Evolutionary conservation across 768 basidiomycete species (phyloP).

Genomic region (Tricholoma sp.): DNA sequence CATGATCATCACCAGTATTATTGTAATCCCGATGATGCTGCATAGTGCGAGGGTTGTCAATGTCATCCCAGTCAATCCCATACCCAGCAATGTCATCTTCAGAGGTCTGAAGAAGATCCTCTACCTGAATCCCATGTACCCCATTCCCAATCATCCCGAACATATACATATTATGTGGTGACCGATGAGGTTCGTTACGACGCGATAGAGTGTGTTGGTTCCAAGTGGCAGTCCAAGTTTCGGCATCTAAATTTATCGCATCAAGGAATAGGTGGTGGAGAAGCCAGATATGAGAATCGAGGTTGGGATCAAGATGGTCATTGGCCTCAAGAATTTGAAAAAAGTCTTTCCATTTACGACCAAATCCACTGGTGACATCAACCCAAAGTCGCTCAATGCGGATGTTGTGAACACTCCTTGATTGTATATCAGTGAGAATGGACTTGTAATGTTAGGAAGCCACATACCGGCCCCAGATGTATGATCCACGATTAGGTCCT

Average conservation of each 20-base stretch:
- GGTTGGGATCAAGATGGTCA: constrained; percentile 20
- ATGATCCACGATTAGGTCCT: constrained; percentile 24
- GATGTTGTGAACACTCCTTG: constrained; percentile 36
- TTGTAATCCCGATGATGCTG: constrained; percentile 13
- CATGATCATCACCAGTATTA: neutral
- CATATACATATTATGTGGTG: constrained; percentile 24
- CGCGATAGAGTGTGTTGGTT: constrained; percentile 27
- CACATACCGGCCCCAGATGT: constrained; percentile 32
- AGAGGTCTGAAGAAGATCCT: neutral
- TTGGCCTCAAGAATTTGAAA: constrained; percentile 29
- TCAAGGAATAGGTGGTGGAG: constrained; percentile 33
- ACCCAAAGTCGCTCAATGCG: constrained; percentile 35
- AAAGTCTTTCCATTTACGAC: constrained; percentile 34
- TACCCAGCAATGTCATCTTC: constrained; percentile 16
- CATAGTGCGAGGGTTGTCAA: constrained; percentile 6
- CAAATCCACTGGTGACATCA: constrained; percentile 30
- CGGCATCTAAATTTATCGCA: constrained; percentile 25
- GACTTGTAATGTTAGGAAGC: neutral
- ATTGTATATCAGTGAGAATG: constrained; percentile 3
- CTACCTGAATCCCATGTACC: constrained; percentile 16
- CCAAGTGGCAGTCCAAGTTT: constrained; percentile 28
- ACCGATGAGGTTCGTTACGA: constrained; percentile 11
- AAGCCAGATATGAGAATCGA: constrained; percentile 33
- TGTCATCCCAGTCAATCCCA: constrained; percentile 23
- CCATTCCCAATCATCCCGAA: constrained; percentile 29